Evolutionary conservation across 164 flowering plant species (phyloP).

Genomic region (Piper longum): DNA sequence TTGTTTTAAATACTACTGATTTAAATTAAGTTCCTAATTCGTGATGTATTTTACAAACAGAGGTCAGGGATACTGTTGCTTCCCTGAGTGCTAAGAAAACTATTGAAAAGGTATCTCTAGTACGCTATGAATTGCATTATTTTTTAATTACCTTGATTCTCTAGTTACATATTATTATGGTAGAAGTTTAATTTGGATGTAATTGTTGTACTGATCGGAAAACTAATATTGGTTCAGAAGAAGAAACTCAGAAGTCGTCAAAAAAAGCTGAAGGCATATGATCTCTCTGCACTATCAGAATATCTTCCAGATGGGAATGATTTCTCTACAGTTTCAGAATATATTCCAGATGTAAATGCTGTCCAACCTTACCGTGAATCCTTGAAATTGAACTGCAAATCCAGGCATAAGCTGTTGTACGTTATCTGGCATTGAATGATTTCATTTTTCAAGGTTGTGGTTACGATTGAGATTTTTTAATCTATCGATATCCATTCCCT

Average conservation of each 20-base stretch:
- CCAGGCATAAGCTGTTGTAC: slow-evolving; percentile 46
- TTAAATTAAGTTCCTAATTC: background rate
- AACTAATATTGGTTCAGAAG: slow-evolving; percentile 25
- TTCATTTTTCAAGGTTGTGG: background rate
- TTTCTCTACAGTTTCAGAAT: background rate
- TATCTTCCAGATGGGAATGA: slow-evolving; percentile 45
- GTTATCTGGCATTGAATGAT: slow-evolving; percentile 7
- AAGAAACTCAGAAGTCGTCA: slow-evolving; percentile 40
- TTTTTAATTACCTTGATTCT: background rate
- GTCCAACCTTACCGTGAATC: slow-evolving; percentile 6
- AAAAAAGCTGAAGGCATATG: slow-evolving; percentile 57
- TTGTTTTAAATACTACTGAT: too few relatives aligned
- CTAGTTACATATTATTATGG: background rate
- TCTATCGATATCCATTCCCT: slow-evolving; percentile 3
- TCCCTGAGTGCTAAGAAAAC: slow-evolving; percentile 35
- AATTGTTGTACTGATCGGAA: background rate
- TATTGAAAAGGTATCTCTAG: slow-evolving; percentile 33
- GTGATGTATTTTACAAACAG: slow-evolving; percentile 17
- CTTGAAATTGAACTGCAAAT: slow-evolving; percentile 41
- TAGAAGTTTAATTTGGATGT: background rate
- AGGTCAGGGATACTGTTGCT: slow-evolving; percentile 41
- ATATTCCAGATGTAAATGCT: too few relatives aligned
- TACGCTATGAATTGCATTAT: background rate
- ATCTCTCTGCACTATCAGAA: slow-evolving; percentile 46
- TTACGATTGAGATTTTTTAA: background rate